Evolutionary conservation across 2,329 filamentous ascomycete species (phyloP).

Genomic region (Epichloe typhina): DNA sequence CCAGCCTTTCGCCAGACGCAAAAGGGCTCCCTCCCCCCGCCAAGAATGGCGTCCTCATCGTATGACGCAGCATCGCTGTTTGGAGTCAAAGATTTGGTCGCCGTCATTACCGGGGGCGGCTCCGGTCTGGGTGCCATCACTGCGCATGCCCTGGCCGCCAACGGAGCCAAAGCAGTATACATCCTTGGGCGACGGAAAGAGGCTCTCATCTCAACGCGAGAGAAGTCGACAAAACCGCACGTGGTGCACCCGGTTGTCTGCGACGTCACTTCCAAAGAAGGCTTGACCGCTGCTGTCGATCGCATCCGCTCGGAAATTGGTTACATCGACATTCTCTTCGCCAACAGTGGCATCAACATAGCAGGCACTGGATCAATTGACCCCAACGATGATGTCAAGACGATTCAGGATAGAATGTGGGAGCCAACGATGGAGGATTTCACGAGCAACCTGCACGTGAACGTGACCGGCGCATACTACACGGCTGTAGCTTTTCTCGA

Average conservation of each 20-base stretch:
- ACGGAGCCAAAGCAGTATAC: constrained; percentile 23
- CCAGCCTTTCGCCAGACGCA: no score
- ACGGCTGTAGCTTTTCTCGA: constrained; percentile 47
- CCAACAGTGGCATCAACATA: constrained; percentile 39
- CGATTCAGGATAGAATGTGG: constrained; percentile 10
- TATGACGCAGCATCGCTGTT: constrained; percentile 26
- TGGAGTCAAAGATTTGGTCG: constrained; percentile 40
- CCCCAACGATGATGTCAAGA: constrained; percentile 3
- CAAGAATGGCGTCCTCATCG: constrained; percentile 5
- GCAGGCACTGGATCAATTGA: background rate
- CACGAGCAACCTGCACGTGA: constrained; percentile 44
- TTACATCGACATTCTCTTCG: constrained; percentile 50
- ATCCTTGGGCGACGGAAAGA: constrained; percentile 26
- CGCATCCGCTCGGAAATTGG: constrained; percentile 40
- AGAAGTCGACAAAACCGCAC: constrained; percentile 7
- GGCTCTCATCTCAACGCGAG: constrained; percentile 14
- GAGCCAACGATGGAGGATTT: constrained; percentile 38
- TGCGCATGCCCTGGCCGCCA: constrained; percentile 25
- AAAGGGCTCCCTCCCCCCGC: background rate
- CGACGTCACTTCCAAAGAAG: constrained; percentile 29
- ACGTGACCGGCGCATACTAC: constrained; percentile 31
- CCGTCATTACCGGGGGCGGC: constrained; percentile 44
- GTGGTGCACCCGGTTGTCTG: constrained; percentile 26
- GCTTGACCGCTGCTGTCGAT: constrained; percentile 46
- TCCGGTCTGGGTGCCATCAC: constrained; percentile 44